phyloP scores from a whole-genome alignment of 176 grass and related monocot genomes.

The Thalia dealbata region DNA sequence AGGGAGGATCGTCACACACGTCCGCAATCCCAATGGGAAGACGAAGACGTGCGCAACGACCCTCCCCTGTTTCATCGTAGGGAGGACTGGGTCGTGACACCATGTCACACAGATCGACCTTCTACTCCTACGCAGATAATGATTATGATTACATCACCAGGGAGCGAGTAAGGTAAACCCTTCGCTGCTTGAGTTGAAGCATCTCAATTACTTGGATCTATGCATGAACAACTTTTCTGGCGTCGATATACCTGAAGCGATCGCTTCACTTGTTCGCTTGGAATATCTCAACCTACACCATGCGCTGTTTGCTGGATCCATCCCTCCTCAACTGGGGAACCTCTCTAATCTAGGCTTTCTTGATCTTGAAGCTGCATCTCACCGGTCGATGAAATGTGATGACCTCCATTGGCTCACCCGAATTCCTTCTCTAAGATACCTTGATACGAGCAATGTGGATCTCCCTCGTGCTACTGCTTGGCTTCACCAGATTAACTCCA shows the following conservation, averaged over 20 bases:
- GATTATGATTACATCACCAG: neutral
- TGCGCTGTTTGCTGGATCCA: slow-evolving; percentile 1
- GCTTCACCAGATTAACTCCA: neutral
- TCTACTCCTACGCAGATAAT: neutral
- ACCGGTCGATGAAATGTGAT: neutral
- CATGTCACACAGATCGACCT: slow-evolving; percentile 15
- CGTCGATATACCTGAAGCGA: slow-evolving; percentile 7
- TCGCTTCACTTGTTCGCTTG: slow-evolving; percentile 7
- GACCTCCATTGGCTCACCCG: neutral
- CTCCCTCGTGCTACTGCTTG: neutral
- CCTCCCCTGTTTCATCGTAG: too few species aligned
- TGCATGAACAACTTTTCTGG: slow-evolving; percentile 23
- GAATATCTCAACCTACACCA: slow-evolving; percentile 26
- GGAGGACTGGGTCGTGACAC: too few species aligned
- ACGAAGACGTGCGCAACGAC: too few species aligned
- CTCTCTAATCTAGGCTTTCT: slow-evolving; percentile 21
- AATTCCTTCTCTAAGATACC: neutral
- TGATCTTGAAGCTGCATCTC: neutral
- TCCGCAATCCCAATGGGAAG: too few species aligned
- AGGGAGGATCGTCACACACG: too few species aligned
- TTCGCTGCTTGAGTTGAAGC: slow-evolving; percentile 10
- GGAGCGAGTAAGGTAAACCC: neutral
- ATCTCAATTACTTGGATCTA: slow-evolving; percentile 16
- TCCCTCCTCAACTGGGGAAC: slow-evolving; percentile 29
- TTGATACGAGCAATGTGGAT: neutral